These are phyloP conservation scores for Fusarium camptoceras DNA, from an alignment of 2,329 filamentous ascomycete species.

Conservation along the genomic window DNA sequence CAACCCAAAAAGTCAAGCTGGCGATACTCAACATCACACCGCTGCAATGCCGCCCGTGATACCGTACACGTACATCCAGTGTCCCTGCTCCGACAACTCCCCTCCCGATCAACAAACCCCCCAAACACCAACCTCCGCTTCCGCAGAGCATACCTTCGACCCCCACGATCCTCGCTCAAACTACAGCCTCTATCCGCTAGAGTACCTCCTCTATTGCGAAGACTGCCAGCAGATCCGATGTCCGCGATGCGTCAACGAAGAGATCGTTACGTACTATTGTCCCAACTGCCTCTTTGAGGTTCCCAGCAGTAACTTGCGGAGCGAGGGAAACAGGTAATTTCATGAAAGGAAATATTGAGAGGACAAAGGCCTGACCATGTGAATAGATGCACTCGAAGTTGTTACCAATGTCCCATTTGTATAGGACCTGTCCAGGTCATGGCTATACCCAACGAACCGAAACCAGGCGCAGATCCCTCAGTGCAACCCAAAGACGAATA, in stretches of 20 bases:
- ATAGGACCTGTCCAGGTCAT: slow-evolving; percentile 82
- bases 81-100: slow-evolving; percentile 69
- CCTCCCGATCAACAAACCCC: slow-evolving; percentile 48
- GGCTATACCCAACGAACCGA: slow-evolving; percentile 65
- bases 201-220: slow-evolving; percentile 95
- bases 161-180: slow-evolving; percentile 86
- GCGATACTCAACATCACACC: slow-evolving; percentile 14
- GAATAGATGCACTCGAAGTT: slow-evolving; percentile 86
- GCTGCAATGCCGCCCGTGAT: slow-evolving; percentile 62
- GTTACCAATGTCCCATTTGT: slow-evolving; percentile 94
- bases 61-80: slow-evolving; percentile 75
- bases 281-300: slow-evolving; percentile 97
- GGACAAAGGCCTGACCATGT: slow-evolving; percentile 32
- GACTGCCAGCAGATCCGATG: slow-evolving; percentile 98
- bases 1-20: slow-evolving; percentile 28
- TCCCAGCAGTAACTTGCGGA: slow-evolving; percentile 90
- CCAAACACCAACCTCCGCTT: slow-evolving; percentile 54
- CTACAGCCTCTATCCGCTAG: slow-evolving; percentile 92
- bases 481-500: slow-evolving; percentile 66
- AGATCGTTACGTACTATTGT: slow-evolving; percentile 95
- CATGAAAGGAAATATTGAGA: neutral
- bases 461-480: slow-evolving; percentile 57
- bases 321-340: slow-evolving; percentile 89
- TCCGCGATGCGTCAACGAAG: slow-evolving; percentile 89
- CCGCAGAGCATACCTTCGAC: slow-evolving; percentile 84